Base-by-base conservation (phyloP, 2,329 filamentous ascomycete species). In the Monilinia fructigena region DNA sequence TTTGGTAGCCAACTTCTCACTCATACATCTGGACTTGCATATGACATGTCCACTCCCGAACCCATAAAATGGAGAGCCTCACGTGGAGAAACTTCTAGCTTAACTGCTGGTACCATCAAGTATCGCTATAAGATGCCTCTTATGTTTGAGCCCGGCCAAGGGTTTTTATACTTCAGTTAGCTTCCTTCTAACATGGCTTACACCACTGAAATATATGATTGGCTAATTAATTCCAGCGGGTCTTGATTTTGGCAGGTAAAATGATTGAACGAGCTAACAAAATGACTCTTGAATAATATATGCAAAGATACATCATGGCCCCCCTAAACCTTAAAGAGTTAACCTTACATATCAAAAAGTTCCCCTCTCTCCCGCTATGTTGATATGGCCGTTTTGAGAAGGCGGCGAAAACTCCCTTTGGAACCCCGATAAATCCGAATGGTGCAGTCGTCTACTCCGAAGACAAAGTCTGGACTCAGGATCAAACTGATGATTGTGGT, bases 161-260 rank as follows among this genome's bases (percentile, higher is more conserved):
- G 78, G 3, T 90, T 85, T 83, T 80, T 85, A 66, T 89, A 90
- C 20, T 80, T 83, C 1, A 78, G 7, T 90, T 85, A 82, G 80
- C 86, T 66, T 89, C 89, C 28, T 81, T 23, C 23, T n/a, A 2
- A 23, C 23, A 48, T 48, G 10, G 20, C 8, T 23, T 42, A 14
- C 48, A 23, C 28, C 23, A 45, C 16, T 40, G 26, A 50, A 26
- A 35, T 35, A 7, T 3, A 35, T 35, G 61, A 52, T 52, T 28
- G 62, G 38, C 45, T 54, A 55, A 50, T 35, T 35, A 3, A 8
- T 53, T 20, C n/a, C 82, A 4, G 77, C 77, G 7, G 75, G 76
- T 12, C 76, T 85, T 12, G 84, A 86, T 72, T 86, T 86, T 83
- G 83, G 83, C 81, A 0, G 84, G 84, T 4, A 70, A 82, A 0